phyloP scores from a whole-genome alignment of 1,284 basidiomycete genomes.

The Apiotrichum domesticum region DNA sequence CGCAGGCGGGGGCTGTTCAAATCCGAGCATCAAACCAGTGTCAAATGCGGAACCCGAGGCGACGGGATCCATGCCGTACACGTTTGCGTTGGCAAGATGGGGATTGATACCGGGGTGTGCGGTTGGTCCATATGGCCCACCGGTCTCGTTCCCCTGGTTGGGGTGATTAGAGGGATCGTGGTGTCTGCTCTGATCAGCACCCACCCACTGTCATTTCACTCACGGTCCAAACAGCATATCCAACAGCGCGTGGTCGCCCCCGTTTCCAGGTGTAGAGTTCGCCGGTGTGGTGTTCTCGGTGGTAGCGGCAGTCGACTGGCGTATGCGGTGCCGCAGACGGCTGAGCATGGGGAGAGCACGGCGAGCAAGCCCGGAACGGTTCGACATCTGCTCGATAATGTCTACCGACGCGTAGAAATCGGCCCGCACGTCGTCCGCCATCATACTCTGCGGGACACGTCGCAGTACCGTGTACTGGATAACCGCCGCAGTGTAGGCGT shows the following conservation, averaged over 20 bases:
- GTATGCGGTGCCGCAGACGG: slow-evolving; percentile 10
- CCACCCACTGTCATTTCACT: background rate
- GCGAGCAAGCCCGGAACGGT: slow-evolving; percentile 13
- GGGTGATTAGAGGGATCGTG: too few relatives aligned
- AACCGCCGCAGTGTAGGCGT: slow-evolving; percentile 23
- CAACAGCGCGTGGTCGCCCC: background rate
- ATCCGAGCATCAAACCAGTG: slow-evolving; percentile 11
- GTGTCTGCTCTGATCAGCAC: too few relatives aligned
- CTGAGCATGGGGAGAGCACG: slow-evolving; percentile 14
- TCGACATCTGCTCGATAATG: slow-evolving; percentile 19
- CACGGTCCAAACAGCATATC: slow-evolving; percentile 7
- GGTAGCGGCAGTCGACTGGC: background rate
- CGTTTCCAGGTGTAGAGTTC: background rate
- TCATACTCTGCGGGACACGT: slow-evolving; percentile 20
- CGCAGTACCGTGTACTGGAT: slow-evolving; percentile 22
- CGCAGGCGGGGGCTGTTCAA: slow-evolving; percentile 9
- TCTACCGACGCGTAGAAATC: slow-evolving; percentile 17
- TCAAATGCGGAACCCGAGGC: slow-evolving; percentile 4
- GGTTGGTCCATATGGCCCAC: background rate
- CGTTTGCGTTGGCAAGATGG: background rate
- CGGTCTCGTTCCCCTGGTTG: too few relatives aligned
- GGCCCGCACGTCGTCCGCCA: slow-evolving; percentile 22
- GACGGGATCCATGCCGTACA: slow-evolving; percentile 3
- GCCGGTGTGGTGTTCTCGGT: background rate
- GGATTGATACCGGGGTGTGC: background rate